A percentile compares a stretch with the other conserved stretches of the same genome.
Evolutionary conservation across 2,329 filamentous ascomycete species (phyloP).

Genomic region (Coleophoma crateriformis): DNA sequence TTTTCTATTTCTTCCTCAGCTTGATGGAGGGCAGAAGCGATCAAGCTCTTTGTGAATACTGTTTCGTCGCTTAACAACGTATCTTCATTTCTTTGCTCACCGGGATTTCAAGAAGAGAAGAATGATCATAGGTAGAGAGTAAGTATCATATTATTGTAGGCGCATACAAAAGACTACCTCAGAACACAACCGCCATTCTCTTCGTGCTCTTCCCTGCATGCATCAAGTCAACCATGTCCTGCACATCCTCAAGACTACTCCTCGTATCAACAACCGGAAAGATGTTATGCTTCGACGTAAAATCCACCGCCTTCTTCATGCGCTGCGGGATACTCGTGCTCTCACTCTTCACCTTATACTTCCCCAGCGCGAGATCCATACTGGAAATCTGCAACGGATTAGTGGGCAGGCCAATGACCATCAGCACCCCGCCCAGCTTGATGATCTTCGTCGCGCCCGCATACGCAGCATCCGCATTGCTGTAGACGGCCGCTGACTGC

Average conservation of each 20-base stretch:
- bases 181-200: slow-evolving; percentile 21
- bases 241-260: slow-evolving; percentile 3
- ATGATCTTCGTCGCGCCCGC: slow-evolving; percentile 29
- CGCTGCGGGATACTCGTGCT: slow-evolving; percentile 35
- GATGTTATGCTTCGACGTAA: slow-evolving; percentile 35
- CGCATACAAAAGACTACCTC: not conserved
- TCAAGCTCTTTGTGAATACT: too few relatives aligned
- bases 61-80: too few relatives aligned
- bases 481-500: slow-evolving; percentile 27
- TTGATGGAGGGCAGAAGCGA: too few relatives aligned
- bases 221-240: slow-evolving; percentile 6
- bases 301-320: slow-evolving; percentile 37
- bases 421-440: slow-evolving; percentile 31
- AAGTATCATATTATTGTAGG: too few relatives aligned
- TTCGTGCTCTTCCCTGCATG: slow-evolving; percentile 1
- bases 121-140: too few relatives aligned
- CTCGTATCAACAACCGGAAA: slow-evolving; percentile 32
- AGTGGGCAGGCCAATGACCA: slow-evolving; percentile 35
- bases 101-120: too few relatives aligned
- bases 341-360: slow-evolving; percentile 34
- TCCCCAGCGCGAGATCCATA: slow-evolving; percentile 33
- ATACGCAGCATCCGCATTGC: slow-evolving; percentile 31
- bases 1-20: too few relatives aligned
- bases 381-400: slow-evolving; percentile 30
- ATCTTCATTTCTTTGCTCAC: too few relatives aligned